A percentile compares a stretch with the other conserved stretches of the same genome.
Conservation (phyloP, 441 rosid genomes). For the Brassica hybrid region DNA sequence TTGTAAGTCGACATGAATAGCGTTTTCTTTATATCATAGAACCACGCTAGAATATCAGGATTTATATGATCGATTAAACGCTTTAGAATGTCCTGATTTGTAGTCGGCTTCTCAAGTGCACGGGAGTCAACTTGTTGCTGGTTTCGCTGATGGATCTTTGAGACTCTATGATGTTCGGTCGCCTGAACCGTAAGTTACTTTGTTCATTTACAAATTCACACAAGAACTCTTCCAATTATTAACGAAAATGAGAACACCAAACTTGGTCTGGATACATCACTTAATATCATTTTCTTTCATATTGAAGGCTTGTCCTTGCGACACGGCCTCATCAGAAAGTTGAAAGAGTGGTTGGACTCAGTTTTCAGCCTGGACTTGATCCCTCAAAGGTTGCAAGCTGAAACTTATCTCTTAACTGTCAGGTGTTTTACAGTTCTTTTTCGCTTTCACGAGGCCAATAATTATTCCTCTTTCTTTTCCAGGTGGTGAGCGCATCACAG, state of each 20-base stretch:
- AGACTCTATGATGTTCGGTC: no score
- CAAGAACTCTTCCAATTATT: not conserved
- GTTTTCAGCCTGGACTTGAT: conserved; percentile 93
- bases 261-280: not conserved
- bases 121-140: conserved; percentile 78
- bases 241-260: not conserved
- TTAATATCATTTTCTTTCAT: not conserved
- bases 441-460: not conserved
- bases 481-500: conserved; percentile 92
- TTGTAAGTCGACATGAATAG: conserved; percentile 60
- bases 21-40: conserved; percentile 6
- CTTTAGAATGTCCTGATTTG: conserved; percentile 18
- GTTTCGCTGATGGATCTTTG: conserved; percentile 94
- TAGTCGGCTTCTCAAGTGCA: conserved; percentile 96
- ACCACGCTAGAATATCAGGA: conserved; percentile 1
- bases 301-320: conserved; percentile 57
- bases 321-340: conserved; percentile 68
- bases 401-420: not conserved
- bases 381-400: conserved; percentile 60
- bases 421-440: conserved; percentile 36
- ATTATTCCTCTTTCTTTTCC: conserved; percentile 22
- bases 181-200: conserved; percentile 55
- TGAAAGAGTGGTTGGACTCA: conserved; percentile 84
- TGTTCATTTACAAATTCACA: not conserved
- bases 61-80: conserved; percentile 3